These are phyloP conservation scores for Pleodorina starrii DNA, from an alignment of 139 green algal genomes.

Conservation along the genomic window DNA sequence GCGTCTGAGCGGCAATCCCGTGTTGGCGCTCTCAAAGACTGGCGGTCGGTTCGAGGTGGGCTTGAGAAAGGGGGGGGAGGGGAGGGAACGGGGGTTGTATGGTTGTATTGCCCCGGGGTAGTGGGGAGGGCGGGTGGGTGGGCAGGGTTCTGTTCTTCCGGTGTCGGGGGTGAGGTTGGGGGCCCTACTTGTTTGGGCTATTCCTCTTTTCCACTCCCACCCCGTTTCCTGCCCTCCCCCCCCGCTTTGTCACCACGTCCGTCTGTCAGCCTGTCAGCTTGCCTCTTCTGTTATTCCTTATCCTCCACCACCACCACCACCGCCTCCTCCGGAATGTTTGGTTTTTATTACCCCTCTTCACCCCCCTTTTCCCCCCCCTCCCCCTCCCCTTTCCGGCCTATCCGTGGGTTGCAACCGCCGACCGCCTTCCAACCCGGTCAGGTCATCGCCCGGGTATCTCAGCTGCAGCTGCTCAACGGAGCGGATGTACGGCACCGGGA, in stretches of 20 bases:
- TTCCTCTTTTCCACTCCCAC: neutral
- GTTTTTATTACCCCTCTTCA: neutral
- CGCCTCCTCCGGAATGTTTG: no score
- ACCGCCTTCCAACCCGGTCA: conserved; percentile 43
- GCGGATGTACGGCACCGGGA: conserved; percentile 76
- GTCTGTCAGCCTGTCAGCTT: no score
- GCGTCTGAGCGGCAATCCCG: conserved; percentile 80
- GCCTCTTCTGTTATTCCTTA: no score
- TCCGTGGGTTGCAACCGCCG: neutral
- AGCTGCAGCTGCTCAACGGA: conserved; percentile 81
- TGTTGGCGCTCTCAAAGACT: conserved; percentile 61
- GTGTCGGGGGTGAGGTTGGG: neutral
- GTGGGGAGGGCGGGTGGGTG: neutral
- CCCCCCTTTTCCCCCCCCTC: neutral
- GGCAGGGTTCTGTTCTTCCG: neutral
- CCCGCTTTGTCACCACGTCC: neutral
- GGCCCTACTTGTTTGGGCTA: neutral
- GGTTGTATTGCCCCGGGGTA: no score
- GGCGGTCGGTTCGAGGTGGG: conserved; percentile 75
- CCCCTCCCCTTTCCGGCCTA: neutral
- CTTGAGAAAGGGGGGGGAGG: neutral
- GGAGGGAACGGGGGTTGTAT: no score
- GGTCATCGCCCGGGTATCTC: conserved; percentile 76
- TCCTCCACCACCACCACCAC: no score
- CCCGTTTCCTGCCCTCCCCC: neutral